Evolutionary conservation across 2,329 filamentous ascomycete genomes (phyloP).

Genomic region (Alternaria triticimaculans): DNA sequence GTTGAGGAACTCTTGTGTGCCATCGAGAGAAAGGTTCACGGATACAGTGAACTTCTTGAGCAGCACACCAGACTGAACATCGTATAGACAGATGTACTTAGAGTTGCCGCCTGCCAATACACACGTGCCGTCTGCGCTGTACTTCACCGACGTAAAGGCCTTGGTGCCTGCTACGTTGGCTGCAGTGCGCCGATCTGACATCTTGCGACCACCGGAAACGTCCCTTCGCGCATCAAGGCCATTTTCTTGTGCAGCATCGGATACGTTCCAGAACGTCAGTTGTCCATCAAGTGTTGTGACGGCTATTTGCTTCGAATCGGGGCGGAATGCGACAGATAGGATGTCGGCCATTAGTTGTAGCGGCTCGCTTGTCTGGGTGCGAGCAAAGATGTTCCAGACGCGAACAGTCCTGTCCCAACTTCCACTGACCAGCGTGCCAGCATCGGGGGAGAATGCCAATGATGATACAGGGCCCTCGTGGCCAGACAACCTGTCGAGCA

Average conservation of each 20-base stretch:
- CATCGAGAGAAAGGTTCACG: slow-evolving; percentile 91
- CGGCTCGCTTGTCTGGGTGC: slow-evolving; percentile 94
- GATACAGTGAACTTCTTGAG: slow-evolving; percentile 96
- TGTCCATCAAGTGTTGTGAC: slow-evolving; percentile 94
- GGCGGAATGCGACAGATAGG: slow-evolving; percentile 82
- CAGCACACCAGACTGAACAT: slow-evolving; percentile 88
- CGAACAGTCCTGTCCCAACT: slow-evolving; percentile 97
- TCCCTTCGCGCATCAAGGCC: slow-evolving; percentile 90
- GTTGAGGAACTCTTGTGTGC: slow-evolving; percentile 96
- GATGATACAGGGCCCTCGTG: slow-evolving; percentile 94
- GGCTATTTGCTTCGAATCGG: slow-evolving; percentile 89
- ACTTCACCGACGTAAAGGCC: slow-evolving; percentile 84
- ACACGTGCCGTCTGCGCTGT: slow-evolving; percentile 91
- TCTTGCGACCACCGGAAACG: slow-evolving; percentile 87
- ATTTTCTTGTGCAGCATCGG: slow-evolving; percentile 83
- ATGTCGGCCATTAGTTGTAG: slow-evolving; percentile 92
- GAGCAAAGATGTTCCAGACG: slow-evolving; percentile 93
- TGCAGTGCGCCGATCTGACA: slow-evolving; percentile 86
- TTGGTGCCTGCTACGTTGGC: slow-evolving; percentile 92
- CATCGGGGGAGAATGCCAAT: slow-evolving; percentile 87
- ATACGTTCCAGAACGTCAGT: slow-evolving; percentile 91
- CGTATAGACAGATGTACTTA: slow-evolving; percentile 98
- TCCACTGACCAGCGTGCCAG: slow-evolving; percentile 82
- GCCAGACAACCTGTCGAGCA: slow-evolving; percentile 87
- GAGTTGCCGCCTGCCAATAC: slow-evolving; percentile 91